phyloP scores from a whole-genome alignment of 345 rosid species.

The Kandelia obovata region DNA sequence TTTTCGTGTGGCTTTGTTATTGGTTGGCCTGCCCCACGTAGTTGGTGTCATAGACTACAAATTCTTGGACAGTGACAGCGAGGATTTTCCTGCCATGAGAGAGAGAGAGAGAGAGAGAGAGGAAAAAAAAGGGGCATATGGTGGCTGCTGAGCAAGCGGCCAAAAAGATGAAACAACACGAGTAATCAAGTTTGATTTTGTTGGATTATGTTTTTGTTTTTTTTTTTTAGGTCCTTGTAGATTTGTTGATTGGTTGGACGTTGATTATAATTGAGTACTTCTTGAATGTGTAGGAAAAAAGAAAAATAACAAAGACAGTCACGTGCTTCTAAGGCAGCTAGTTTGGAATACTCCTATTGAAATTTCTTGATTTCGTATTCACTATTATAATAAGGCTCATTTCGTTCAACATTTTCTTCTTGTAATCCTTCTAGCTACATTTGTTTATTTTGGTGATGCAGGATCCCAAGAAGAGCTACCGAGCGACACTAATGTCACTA shows the following conservation, averaged over 20 bases:
- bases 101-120: neutral
- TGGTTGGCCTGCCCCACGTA: neutral
- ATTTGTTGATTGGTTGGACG: no score
- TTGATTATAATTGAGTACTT: no score
- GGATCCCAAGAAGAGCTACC: conserved; percentile 73
- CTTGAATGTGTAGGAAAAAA: no score
- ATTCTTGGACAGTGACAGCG: conserved; percentile 12
- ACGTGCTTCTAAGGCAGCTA: no score
- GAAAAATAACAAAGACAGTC: no score
- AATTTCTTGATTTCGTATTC: no score
- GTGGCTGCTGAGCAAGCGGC: neutral
- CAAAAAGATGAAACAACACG: no score
- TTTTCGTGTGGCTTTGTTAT: neutral
- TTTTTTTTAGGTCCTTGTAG: no score
- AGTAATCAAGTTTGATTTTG: no score
- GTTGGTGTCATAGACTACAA: neutral
- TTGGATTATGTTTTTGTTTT: no score
- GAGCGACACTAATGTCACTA: conserved; percentile 29
- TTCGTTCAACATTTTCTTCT: neutral
- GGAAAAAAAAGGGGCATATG: neutral
- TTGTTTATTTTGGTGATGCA: conserved; percentile 21
- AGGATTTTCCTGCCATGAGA: conserved; percentile 6
- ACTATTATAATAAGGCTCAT: neutral
- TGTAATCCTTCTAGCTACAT: neutral
- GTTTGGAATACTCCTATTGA: neutral